Evolutionary conservation across 805 yeast genomes (phyloP), one percentile per base, ranked within the genome.

Genomic region (Barnettozyma populi): DNA sequence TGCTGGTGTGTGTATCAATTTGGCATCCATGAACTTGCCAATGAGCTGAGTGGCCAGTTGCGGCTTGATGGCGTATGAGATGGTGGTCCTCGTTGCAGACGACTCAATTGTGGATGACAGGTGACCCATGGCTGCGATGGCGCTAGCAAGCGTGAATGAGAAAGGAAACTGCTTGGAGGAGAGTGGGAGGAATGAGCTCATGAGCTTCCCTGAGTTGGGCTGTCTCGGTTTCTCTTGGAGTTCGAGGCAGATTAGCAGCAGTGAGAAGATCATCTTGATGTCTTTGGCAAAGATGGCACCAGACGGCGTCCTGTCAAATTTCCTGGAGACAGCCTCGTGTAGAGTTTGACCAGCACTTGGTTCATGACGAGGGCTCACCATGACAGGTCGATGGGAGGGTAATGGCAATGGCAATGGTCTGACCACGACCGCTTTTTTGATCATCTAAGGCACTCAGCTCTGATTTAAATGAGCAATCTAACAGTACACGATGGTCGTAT

Each of bases 1-100:
- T 3, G 78, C 76, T 0, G 96, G 96, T 13, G 79, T 76, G 60
- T 89, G 96, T 9, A 89, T 54, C 2, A 88, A 64, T 52, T 79
- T 80, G 0, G 87, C 84, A 2, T 69, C 68, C 71, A 77, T 80
- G 57, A 83, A 85, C 23, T 68, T 63, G 31, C 66, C 66, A 4
- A 86, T 46, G 13, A 84, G 60, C 1, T 69, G 67, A 5, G 56
- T 43, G 0, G 83, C 86, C 41, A 80, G 60, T 5, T 73, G 77
- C 0, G 70, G 62, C 46, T 73, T 76, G 29, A 85, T 77, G 5
- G 70, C 63, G 55, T 82, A 84, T 0, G 79, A 71, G 2, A 83
- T 72, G 4, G 74, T 71, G 7, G 84, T 76, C 11, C 75, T 72
- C 0, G 86, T 77, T 10, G 71, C 61, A 6, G 73, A 63, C 53